Percentiles rank a stretch among this genome's conserved stretches.
Conservation (phyloP, 495 filamentous ascomycete genomes). For the Podospora appendiculata region DNA sequence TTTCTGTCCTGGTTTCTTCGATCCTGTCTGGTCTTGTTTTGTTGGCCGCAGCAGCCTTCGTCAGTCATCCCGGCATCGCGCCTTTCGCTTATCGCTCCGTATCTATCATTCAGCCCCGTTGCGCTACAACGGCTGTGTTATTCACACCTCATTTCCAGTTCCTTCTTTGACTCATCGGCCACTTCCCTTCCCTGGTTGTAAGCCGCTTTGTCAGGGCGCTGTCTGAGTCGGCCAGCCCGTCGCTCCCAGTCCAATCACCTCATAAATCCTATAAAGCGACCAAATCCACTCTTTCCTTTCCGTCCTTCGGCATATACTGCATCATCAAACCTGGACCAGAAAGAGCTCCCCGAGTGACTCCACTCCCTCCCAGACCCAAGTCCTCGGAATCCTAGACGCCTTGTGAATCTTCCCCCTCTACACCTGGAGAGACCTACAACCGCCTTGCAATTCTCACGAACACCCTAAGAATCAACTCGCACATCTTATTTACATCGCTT, state of each 20-base stretch:
- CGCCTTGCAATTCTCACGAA: no score
- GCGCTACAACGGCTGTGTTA: background rate
- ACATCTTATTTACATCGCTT: no score
- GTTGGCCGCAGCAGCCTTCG: background rate
- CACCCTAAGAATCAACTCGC: no score
- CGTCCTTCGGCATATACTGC: background rate
- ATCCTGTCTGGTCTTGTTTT: background rate
- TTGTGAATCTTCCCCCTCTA: no score
- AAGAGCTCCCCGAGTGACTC: no score
- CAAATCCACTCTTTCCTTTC: background rate
- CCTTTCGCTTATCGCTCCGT: background rate
- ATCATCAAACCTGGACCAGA: no score
- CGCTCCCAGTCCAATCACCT: background rate
- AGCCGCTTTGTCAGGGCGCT: background rate
- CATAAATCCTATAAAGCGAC: background rate
- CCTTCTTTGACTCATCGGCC: constrained; percentile 4
- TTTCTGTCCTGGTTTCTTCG: background rate
- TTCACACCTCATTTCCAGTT: background rate
- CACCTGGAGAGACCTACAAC: no score
- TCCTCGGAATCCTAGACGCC: no score
- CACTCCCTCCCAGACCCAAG: no score
- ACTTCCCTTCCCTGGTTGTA: background rate
- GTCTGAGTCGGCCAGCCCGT: background rate
- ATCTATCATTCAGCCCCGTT: background rate
- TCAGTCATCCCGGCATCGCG: background rate